Base-by-base conservation (phyloP, 169 alveolate genomes). In the Perkinsus olseni region DNA sequence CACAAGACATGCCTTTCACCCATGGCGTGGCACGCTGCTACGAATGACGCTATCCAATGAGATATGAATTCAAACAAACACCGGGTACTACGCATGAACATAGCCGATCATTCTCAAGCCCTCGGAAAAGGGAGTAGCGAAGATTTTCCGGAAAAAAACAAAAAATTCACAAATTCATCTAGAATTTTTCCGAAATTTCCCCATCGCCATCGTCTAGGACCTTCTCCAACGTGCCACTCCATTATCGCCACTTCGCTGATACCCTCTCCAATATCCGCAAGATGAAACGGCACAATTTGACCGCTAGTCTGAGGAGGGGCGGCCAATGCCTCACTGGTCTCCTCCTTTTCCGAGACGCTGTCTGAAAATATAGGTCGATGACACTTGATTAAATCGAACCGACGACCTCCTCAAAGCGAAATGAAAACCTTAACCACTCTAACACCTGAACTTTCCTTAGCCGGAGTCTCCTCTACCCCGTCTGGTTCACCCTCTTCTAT, bases 401-500 rank as follows among this genome's bases (percentile, higher is more conserved):
- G 21, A 11, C 3, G 3, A 40, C 50, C 50, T 91, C 74, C n/a
- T 62, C 74, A 39, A n/a, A 91, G 93, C 13, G 3, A 28, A 91
- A 40, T 37, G n/a, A 40, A 39, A 11, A 39, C 11, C 28, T 6
- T 21, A n/a, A 91, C 38, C 28, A 39, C 74, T 17, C 13, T 6
- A 39, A 3, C 94, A 6, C 39, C 92, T 34, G 6, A 4, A 10
- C 10, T 34, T 8, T 93, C 34, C 0, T 40, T 51, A 3, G 82
- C 92, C 39, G 94, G 92, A 24, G 95, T 38, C n/a, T 38, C 45
- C 92, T 74, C 38, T 34, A 34, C 74, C 94, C 39, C 91, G 8
- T 39, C 24, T 38, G 39, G 91, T 48, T 92, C 95, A 0, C 74
- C 95, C 90, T 94, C 97, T 36, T 94, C 97, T 36, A 96, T 95